Conservation (phyloP, 2,329 filamentous ascomycete genomes). For the Tricladium varicosporioides region DNA sequence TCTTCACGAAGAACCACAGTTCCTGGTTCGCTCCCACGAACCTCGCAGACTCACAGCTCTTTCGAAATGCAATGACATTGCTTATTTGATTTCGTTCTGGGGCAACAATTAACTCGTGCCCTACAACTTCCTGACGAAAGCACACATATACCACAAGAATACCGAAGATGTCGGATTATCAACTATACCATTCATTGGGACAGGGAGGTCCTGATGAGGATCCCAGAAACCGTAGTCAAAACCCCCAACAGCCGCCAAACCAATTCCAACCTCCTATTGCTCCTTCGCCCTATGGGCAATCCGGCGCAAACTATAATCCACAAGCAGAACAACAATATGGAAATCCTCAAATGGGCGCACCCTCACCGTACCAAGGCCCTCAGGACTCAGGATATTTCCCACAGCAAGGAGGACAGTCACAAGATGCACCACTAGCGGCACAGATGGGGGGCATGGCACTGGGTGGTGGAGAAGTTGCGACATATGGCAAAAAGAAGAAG, state of each 20-base stretch:
- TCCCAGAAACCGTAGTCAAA: constrained; percentile 53
- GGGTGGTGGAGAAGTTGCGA: constrained; percentile 56
- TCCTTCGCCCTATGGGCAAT: constrained; percentile 47
- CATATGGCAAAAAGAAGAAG: constrained; percentile 69
- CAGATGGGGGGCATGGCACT: constrained; percentile 81
- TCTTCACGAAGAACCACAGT: background rate
- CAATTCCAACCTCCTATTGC: constrained; percentile 57
- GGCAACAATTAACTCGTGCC: background rate
- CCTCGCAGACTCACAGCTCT: background rate
- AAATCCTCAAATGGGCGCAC: constrained; percentile 27
- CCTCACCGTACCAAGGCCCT: constrained; percentile 32
- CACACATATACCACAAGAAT: background rate
- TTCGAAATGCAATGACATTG: background rate
- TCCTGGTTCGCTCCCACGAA: background rate
- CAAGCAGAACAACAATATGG: constrained; percentile 14
- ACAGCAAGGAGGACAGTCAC: constrained; percentile 34
- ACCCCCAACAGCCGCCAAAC: constrained; percentile 47
- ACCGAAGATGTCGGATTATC: constrained; percentile 52
- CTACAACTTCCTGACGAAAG: background rate
- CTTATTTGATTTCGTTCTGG: background rate
- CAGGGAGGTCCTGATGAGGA: constrained; percentile 54
- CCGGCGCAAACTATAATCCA: constrained; percentile 20
- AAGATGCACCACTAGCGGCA: constrained; percentile 55
- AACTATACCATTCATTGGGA: constrained; percentile 55
- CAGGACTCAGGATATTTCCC: constrained; percentile 24